Percentiles rank a stretch among this genome's conserved stretches.
Evolutionary conservation across 2,329 filamentous ascomycete genomes (phyloP).

Genomic region (Clarireedia homoeocarpa): DNA sequence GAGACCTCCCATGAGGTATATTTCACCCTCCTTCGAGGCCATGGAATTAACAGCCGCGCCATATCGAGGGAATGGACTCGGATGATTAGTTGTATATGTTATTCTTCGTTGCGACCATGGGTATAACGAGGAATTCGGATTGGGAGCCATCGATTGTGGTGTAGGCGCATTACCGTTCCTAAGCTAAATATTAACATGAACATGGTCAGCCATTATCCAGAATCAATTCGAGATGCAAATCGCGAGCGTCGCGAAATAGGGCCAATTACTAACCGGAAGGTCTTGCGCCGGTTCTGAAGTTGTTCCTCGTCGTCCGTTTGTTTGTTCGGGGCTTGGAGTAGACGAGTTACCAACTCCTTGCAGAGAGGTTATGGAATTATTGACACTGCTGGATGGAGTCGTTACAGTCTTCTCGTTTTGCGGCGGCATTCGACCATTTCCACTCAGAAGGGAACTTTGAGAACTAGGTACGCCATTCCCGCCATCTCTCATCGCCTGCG

Average conservation of each 20-base stretch:
- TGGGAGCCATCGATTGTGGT: conserved; percentile 31
- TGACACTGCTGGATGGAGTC: conserved; percentile 47
- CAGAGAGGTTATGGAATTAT: conserved; percentile 58
- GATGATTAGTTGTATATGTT: conserved; percentile 73
- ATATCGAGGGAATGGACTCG: conserved; percentile 91
- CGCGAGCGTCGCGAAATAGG: background rate
- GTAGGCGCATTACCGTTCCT: conserved; percentile 41
- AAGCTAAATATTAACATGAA: conserved; percentile 33
- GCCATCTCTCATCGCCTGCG: conserved; percentile 33
- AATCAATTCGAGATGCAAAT: background rate
- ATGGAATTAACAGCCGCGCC: conserved; percentile 90
- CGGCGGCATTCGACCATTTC: conserved; percentile 30
- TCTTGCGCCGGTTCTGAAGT: conserved; percentile 27
- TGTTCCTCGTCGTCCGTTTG: conserved; percentile 50
- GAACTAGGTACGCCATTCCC: conserved; percentile 22
- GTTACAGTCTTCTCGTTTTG: conserved; percentile 48
- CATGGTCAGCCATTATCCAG: background rate
- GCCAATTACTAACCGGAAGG: conserved; percentile 31
- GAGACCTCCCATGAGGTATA: conserved; percentile 95
- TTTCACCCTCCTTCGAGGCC: conserved; percentile 91
- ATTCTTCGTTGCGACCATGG: conserved; percentile 91
- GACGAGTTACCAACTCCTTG: conserved; percentile 31
- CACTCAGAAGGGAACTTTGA: conserved; percentile 42
- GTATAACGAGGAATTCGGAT: conserved; percentile 74
- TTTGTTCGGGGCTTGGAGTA: conserved; percentile 33